Evolutionary conservation across 306 rosid species (phyloP).

Genomic region (Styphnolobium japonicum): DNA sequence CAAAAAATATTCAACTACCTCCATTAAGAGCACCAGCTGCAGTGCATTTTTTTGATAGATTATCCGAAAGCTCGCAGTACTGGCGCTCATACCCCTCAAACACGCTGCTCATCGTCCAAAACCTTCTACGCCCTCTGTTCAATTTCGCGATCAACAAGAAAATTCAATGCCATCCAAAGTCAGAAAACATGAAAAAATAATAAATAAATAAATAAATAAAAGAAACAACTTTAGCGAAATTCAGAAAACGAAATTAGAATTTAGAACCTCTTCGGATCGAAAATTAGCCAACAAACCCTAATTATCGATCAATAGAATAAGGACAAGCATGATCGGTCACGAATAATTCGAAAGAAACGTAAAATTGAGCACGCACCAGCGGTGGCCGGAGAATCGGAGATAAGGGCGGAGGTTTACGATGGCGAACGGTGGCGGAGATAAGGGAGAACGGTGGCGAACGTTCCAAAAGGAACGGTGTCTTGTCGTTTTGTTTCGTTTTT

Average conservation of each 20-base stretch:
- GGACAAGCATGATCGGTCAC: constrained; percentile 4
- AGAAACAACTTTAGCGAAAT: neutral
- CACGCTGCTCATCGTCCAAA: constrained; percentile 47
- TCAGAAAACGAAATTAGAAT: neutral
- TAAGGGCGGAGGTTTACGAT: constrained; percentile 15
- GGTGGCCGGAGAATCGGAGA: neutral
- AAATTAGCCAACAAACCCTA: neutral
- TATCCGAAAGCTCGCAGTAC: constrained; percentile 72
- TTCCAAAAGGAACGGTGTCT: neutral
- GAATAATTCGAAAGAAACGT: neutral
- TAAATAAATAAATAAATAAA: too few relatives aligned
- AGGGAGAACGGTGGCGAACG: constrained; percentile 11
- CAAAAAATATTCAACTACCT: constrained; percentile 33
- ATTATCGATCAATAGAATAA: neutral
- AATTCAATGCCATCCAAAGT: neutral
- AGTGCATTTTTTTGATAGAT: constrained; percentile 58
- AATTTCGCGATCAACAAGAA: constrained; percentile 17
- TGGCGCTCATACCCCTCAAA: constrained; percentile 77
- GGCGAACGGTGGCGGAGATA: constrained; percentile 3
- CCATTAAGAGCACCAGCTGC: constrained; percentile 52
- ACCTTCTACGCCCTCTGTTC: constrained; percentile 1
- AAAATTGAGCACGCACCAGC: constrained; percentile 8
- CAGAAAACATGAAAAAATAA: neutral
- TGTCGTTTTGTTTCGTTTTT: neutral
- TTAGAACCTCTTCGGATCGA: neutral